Evolutionary conservation across 2,329 filamentous ascomycete genomes (phyloP), one percentile per base, ranked within the genome.

Genomic region (Elsinoe batatas): DNA sequence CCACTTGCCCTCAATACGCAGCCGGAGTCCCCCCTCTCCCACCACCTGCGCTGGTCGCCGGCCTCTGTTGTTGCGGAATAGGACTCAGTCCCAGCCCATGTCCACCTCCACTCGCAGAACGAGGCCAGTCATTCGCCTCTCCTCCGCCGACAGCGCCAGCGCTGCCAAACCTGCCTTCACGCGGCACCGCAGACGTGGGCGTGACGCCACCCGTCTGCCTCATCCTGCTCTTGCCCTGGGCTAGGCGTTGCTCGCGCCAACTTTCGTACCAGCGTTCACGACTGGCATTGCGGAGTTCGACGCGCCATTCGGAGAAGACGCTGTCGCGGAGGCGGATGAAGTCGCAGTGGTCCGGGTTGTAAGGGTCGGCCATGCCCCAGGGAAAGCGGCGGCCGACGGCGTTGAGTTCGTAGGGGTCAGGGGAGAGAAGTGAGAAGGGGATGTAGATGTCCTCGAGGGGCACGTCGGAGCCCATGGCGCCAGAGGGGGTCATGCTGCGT

Each of bases 311-410:
- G 61, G 77, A 83, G 70, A 98, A 98, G 32, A 98, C 87, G 6
- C 86, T 84, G 58, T 97, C 91, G 72, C 93, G 93, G 62, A 98
- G 79, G 59, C 85, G 85, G 56, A 87, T 77, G 69, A 96, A 98
- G 71, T 98, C 93, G 72, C 93, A 98, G 73, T 98, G 93, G 63
- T 87, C 82, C 30, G 84, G 78, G 65, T 97, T 85, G 74, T 93
- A 91, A 0, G 93, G 93, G 66, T 97, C 89, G 3, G 93, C 93
- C 63, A 96, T 94, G 5, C 93, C 93, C 93, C 93, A 98, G 0
- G 93, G 88, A 69, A 97, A 98, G 61, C 85, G 84, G 58, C 93
- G 87, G 44, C 93, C 93, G 13, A 87, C 76, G 32, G 79, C 81
- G 30, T 66, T 66, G 11, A 67, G 60, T 64, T 94, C 88, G 71